A percentile compares a stretch with the other conserved stretches of the same genome.
Conservation (phyloP, 441 rosid genomes). For the Gossypium davidsonii region DNA sequence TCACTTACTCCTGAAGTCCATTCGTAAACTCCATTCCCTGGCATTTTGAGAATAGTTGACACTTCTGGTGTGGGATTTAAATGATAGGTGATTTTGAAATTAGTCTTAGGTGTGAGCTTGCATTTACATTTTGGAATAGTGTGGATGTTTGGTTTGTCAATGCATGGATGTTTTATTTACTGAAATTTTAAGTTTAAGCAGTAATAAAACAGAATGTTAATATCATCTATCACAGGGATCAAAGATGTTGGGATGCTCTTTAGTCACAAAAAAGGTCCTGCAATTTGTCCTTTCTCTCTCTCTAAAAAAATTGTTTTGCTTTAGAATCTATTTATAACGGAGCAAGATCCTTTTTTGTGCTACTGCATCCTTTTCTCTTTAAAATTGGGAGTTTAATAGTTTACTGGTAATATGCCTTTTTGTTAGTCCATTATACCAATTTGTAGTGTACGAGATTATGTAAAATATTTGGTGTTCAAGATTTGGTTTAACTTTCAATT, state of each 20-base stretch:
- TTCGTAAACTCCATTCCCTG: background rate
- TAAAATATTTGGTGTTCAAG: slow-evolving; percentile 3
- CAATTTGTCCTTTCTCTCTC: background rate
- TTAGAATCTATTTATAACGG: background rate
- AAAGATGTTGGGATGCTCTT: slow-evolving; percentile 6
- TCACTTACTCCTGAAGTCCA: background rate
- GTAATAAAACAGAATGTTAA: background rate
- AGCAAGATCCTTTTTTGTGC: background rate
- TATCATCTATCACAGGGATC: slow-evolving; percentile 2
- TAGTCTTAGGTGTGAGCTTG: background rate
- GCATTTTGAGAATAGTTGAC: slow-evolving; percentile 5
- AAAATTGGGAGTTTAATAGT: background rate
- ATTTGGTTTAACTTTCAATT: slow-evolving; percentile 10
- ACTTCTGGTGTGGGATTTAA: background rate
- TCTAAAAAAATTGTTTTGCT: background rate
- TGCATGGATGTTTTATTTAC: background rate
- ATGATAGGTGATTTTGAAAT: slow-evolving; percentile 1
- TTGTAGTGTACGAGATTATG: slow-evolving; percentile 1
- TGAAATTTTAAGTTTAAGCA: background rate
- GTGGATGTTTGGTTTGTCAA: background rate
- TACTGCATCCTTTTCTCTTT: slow-evolving; percentile 9
- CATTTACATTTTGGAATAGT: background rate
- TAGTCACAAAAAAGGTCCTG: background rate
- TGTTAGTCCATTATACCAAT: background rate
- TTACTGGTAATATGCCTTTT: background rate